These are phyloP conservation scores for Saprolegnia diclina DNA, from an alignment of 352 stramenopile species.

Conservation along the genomic window DNA sequence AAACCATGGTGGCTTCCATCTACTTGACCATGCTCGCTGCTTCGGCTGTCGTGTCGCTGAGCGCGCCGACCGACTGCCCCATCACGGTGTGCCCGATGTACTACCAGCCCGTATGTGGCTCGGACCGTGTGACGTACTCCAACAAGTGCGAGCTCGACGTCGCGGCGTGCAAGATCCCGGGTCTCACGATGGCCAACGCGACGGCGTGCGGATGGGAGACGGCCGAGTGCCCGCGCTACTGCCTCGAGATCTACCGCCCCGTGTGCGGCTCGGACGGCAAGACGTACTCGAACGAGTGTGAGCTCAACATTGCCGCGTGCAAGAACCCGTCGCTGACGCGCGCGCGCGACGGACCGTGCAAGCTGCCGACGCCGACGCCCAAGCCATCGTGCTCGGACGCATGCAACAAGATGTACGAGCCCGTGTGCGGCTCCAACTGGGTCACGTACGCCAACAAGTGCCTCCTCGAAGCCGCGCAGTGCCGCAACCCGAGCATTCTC, in stretches of 20 bases:
- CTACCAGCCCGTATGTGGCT: constrained; percentile 28
- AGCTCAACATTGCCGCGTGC: constrained; percentile 35
- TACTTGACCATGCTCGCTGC: too few relatives aligned
- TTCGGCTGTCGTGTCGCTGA: too few relatives aligned
- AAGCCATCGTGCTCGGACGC: constrained; percentile 9
- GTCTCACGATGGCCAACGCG: constrained; percentile 22
- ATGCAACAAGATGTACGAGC: constrained; percentile 39
- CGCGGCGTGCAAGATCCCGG: constrained; percentile 20
- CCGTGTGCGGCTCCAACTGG: constrained; percentile 43
- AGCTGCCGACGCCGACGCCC: constrained; percentile 22
- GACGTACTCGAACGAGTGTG: constrained; percentile 33
- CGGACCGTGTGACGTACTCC: constrained; percentile 14
- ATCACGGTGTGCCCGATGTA: constrained; percentile 29
- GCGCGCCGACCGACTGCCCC: not conserved
- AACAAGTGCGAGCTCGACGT: constrained; percentile 18
- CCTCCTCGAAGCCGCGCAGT: constrained; percentile 35
- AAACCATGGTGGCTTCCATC: too few relatives aligned
- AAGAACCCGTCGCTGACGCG: constrained; percentile 32
- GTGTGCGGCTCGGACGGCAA: constrained; percentile 56
- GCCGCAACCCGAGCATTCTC: constrained; percentile 32
- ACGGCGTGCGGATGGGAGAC: not conserved
- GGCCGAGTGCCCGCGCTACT: constrained; percentile 32
- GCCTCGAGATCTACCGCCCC: constrained; percentile 41
- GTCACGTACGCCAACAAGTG: constrained; percentile 49
- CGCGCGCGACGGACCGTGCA: constrained; percentile 6